Conservation (phyloP, 441 rosid species). For the Raphanus hybrid region DNA sequence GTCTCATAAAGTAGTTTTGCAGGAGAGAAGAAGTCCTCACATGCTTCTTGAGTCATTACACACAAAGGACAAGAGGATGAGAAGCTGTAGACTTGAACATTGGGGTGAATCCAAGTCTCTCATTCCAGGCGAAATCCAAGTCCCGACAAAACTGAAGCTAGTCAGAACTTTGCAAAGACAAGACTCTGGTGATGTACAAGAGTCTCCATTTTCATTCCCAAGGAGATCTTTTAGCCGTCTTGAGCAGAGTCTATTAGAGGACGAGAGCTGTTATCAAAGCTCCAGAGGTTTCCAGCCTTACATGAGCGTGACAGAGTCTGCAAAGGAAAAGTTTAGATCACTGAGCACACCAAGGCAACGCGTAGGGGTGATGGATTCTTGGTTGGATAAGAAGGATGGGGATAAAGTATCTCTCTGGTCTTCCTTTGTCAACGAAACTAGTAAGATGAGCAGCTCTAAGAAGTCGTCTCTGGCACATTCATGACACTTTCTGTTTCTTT, state of each 20-base stretch:
- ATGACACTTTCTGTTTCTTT: conserved; percentile 1
- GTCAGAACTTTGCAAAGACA: conserved; percentile 42
- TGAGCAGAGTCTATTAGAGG: conserved; percentile 43
- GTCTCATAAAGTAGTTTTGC: conserved; percentile 3
- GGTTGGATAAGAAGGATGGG: conserved; percentile 44
- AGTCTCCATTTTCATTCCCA: conserved; percentile 55
- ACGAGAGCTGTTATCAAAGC: conserved; percentile 47
- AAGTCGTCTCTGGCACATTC: conserved; percentile 30
- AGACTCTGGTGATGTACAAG: conserved; percentile 54
- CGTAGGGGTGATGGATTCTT: conserved; percentile 62
- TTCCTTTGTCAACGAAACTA: conserved; percentile 52
- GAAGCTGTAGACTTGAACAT: conserved; percentile 45
- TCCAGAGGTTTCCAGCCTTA: conserved; percentile 63
- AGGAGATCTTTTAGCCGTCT: conserved; percentile 68
- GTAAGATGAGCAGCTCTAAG: conserved; percentile 38
- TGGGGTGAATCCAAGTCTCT: conserved; percentile 46
- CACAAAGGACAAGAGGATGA: conserved; percentile 48
- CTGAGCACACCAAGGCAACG: conserved; percentile 44
- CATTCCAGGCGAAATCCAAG: conserved; percentile 35
- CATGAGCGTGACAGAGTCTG: conserved; percentile 72
- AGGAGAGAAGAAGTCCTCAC: conserved; percentile 64
- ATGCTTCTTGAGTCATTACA: conserved; percentile 51
- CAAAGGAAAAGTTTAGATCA: conserved; percentile 77
- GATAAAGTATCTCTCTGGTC: conserved; percentile 52
- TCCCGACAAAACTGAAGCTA: conserved; percentile 42